Evolutionary conservation across 2,329 filamentous ascomycete genomes (phyloP).

Genomic region (Coleophoma crateriformis): DNA sequence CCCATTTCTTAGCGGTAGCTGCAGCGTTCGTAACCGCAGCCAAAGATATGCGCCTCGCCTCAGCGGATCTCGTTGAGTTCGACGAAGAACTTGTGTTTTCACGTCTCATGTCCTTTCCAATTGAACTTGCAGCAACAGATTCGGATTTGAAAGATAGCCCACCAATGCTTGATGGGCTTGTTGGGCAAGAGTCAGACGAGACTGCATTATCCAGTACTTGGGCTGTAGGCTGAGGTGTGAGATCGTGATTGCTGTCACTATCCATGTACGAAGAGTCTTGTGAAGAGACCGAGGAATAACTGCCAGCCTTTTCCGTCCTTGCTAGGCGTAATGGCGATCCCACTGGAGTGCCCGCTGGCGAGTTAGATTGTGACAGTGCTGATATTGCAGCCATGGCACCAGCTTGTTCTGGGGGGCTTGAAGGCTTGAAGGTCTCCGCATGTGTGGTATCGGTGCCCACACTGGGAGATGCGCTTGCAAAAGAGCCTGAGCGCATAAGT

Average conservation of each 20-base stretch:
- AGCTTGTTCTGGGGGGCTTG: constrained; percentile 51
- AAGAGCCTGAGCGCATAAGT: constrained; percentile 55
- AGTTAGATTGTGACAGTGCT: constrained; percentile 50
- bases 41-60: constrained; percentile 43
- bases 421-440: constrained; percentile 57
- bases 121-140: constrained; percentile 32
- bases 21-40: constrained; percentile 51
- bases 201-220: constrained; percentile 8
- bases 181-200: constrained; percentile 16
- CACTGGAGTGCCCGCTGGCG: constrained; percentile 41
- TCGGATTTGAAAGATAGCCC: constrained; percentile 35
- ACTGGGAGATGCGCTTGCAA: constrained; percentile 57
- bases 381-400: constrained; percentile 64
- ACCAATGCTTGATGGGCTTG: constrained; percentile 27
- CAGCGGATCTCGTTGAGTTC: constrained; percentile 15
- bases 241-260: constrained; percentile 24
- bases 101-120: constrained; percentile 27
- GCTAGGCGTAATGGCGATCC: constrained; percentile 35
- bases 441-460: constrained; percentile 63
- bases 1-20: constrained; percentile 52
- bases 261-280: constrained; percentile 37
- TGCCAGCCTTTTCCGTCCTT: constrained; percentile 34
- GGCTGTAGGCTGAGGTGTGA: constrained; percentile 22
- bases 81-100: constrained; percentile 31
- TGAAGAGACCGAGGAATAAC: constrained; percentile 45